Evolutionary conservation across 1,284 basidiomycete species (phyloP).

Genomic region (Caloboletus inedulis): DNA sequence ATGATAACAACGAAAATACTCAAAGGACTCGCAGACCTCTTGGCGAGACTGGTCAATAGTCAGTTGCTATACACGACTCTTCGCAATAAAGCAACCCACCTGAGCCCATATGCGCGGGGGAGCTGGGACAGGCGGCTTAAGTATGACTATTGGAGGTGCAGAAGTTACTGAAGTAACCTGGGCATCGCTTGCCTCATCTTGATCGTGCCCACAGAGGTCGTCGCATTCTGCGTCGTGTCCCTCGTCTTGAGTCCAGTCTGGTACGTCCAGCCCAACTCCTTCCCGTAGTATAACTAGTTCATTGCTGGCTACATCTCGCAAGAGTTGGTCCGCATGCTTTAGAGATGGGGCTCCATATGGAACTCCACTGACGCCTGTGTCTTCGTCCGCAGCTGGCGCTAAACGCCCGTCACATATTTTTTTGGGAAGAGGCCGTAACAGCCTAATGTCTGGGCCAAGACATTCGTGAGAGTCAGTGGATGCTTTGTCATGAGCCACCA

Average conservation of each 20-base stretch:
- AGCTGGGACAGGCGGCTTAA: constrained; percentile 35
- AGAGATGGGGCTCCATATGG: constrained; percentile 4
- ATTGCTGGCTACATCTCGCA: constrained; percentile 20
- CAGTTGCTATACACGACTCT: neutral
- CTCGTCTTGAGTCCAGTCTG: constrained; percentile 25
- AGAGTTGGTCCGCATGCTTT: constrained; percentile 15
- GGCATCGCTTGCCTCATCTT: constrained; percentile 9
- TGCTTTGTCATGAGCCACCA: neutral
- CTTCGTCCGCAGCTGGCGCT: neutral
- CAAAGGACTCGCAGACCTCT: constrained; percentile 73
- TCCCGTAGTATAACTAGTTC: constrained; percentile 8
- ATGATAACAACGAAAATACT: constrained; percentile 74
- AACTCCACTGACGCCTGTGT: neutral
- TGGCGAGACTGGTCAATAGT: constrained; percentile 60
- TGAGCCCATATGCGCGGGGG: constrained; percentile 54
- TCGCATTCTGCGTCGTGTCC: constrained; percentile 23
- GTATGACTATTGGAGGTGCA: neutral
- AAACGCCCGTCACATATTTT: constrained; percentile 8
- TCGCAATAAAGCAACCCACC: constrained; percentile 33
- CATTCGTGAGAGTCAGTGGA: constrained; percentile 7
- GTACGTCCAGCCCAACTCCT: constrained; percentile 4
- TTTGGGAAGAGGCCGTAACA: constrained; percentile 23
- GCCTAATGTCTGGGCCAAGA: constrained; percentile 22
- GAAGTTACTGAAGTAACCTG: neutral
- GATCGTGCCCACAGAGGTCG: constrained; percentile 4